Conservation (phyloP, 2,329 filamentous ascomycete species). For the Fusarium sp. region DNA sequence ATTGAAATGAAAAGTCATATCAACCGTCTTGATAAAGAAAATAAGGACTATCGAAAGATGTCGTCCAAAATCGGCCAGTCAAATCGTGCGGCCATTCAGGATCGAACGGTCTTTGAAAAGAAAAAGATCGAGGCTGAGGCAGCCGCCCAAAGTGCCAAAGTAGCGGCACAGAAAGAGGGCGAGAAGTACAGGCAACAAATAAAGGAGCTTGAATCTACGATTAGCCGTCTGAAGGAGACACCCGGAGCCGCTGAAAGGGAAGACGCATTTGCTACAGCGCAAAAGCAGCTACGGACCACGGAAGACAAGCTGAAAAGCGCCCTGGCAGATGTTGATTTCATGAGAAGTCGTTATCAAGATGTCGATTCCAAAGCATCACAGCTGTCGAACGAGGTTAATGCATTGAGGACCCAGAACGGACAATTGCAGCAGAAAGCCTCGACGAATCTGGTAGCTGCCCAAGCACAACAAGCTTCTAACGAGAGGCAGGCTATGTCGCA, state of each 20-base stretch:
- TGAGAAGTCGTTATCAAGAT: slow-evolving; percentile 68
- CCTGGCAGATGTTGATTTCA: slow-evolving; percentile 66
- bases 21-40: slow-evolving; percentile 56
- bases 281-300: slow-evolving; percentile 54
- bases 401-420: slow-evolving; percentile 56
- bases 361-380: slow-evolving; percentile 61
- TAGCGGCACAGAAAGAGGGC: slow-evolving; percentile 49
- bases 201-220: slow-evolving; percentile 51
- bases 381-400: slow-evolving; percentile 59
- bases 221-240: slow-evolving; percentile 46
- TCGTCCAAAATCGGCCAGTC: slow-evolving; percentile 58
- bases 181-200: slow-evolving; percentile 54
- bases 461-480: slow-evolving; percentile 57
- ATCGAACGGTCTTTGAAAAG: slow-evolving; percentile 61
- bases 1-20: slow-evolving; percentile 56
- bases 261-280: slow-evolving; percentile 52
- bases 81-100: slow-evolving; percentile 62
- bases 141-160: slow-evolving; percentile 45
- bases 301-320: slow-evolving; percentile 55
- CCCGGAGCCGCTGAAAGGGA: slow-evolving; percentile 39
- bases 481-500: slow-evolving; percentile 51
- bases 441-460: slow-evolving; percentile 60
- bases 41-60: slow-evolving; percentile 59
- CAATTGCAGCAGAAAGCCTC: slow-evolving; percentile 56
- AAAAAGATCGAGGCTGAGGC: slow-evolving; percentile 57